phyloP scores from a whole-genome alignment of 2,329 filamentous ascomycete species.

The Juglanconis sp. region DNA sequence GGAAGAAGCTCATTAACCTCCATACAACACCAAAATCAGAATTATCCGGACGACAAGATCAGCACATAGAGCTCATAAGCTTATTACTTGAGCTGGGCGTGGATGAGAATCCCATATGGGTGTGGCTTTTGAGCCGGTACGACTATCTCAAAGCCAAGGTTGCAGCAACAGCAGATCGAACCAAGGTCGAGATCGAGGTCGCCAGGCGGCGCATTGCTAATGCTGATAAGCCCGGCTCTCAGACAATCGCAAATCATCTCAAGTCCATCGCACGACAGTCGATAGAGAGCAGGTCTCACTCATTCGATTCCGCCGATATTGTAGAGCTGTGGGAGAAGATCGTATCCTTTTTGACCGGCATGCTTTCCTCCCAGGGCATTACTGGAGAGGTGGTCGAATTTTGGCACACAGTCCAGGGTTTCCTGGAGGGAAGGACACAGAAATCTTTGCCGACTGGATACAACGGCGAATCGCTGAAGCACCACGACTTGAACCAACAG shows the following conservation, averaged over 20 bases:
- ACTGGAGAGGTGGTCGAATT: constrained; percentile 89
- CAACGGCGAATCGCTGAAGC: constrained; percentile 74
- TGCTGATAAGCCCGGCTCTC: constrained; percentile 66
- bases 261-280: constrained; percentile 68
- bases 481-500: constrained; percentile 74
- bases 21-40: constrained; percentile 56
- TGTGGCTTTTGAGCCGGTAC: constrained; percentile 88
- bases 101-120: constrained; percentile 93
- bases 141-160: constrained; percentile 88
- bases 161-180: constrained; percentile 74
- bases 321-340: constrained; percentile 94
- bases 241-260: constrained; percentile 71
- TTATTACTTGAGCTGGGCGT: constrained; percentile 90
- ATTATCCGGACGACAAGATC: constrained; percentile 61
- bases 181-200: constrained; percentile 88
- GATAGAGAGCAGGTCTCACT: constrained; percentile 56
- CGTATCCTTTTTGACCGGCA: constrained; percentile 65
- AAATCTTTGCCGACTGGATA: constrained; percentile 74
- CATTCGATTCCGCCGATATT: constrained; percentile 75
- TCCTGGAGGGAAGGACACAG: constrained; percentile 83
- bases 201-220: constrained; percentile 76
- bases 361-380: constrained; percentile 77
- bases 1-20: constrained; percentile 72
- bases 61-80: constrained; percentile 86
- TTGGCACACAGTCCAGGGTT: constrained; percentile 88